Percentiles rank a stretch among this genome's conserved stretches.
phyloP scores from a whole-genome alignment of 176 grass and related monocot species.

The Carex myosuroides region DNA sequence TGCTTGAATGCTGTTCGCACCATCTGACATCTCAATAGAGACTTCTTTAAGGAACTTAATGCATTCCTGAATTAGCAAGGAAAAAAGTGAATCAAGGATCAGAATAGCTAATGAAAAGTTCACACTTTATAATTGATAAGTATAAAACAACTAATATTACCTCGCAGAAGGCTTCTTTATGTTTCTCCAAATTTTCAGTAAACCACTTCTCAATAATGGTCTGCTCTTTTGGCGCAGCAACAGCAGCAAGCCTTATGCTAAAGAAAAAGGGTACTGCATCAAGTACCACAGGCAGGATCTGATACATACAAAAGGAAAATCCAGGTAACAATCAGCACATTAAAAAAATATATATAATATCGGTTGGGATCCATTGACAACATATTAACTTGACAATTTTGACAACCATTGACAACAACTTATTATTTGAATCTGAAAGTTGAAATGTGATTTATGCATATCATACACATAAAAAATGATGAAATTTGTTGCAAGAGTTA shows the following conservation, averaged over 20 bases:
- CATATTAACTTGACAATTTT: no score
- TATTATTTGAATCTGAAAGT: no score
- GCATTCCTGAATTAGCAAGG: conserved; percentile 47
- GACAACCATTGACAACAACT: no score
- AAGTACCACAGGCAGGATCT: conserved; percentile 70
- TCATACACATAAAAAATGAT: no score
- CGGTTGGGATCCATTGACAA: no score
- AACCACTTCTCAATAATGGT: conserved; percentile 92
- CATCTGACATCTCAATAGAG: conserved; percentile 30
- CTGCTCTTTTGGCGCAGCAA: conserved; percentile 57
- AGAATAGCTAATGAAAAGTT: neutral
- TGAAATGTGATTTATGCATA: neutral
- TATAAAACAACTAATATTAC: conserved; percentile 36
- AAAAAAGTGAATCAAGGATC: conserved; percentile 11
- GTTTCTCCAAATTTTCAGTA: conserved; percentile 49
- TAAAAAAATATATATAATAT: no score
- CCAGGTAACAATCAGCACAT: neutral
- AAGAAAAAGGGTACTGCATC: conserved; percentile 60
- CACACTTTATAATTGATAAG: conserved; percentile 3
- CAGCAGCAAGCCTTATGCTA: conserved; percentile 71
- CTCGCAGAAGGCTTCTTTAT: conserved; percentile 65
- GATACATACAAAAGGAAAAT: conserved; percentile 28
- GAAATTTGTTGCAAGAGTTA: no score
- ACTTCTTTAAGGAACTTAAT: conserved; percentile 77
- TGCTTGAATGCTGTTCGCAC: conserved; percentile 30